A percentile compares a stretch with the other conserved stretches of the same genome.
phyloP scores from a whole-genome alignment of 352 stramenopile genomes.

The Phytophthora syringae region DNA sequence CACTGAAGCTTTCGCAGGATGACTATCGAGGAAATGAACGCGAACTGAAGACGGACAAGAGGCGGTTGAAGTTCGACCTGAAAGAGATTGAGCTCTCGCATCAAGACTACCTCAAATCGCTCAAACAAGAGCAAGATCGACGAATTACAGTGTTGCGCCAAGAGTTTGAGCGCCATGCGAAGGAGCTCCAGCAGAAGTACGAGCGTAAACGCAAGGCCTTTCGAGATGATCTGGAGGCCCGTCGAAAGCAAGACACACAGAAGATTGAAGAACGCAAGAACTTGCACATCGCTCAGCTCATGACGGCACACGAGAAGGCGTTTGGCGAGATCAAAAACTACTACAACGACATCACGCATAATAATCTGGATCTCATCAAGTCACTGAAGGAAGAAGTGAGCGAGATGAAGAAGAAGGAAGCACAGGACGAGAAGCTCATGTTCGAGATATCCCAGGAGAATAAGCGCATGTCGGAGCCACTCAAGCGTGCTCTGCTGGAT shows the following conservation, averaged over 20 bases:
- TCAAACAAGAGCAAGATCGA: conserved; percentile 94
- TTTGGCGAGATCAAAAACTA: conserved; percentile 98
- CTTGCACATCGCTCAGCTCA: conserved; percentile 91
- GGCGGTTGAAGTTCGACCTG: conserved; percentile 87
- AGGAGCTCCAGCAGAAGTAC: conserved; percentile 92
- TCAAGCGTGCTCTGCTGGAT: conserved; percentile 89
- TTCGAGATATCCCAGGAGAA: conserved; percentile 96
- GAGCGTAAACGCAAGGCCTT: conserved; percentile 84
- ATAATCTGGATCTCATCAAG: conserved; percentile 97
- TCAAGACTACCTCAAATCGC: conserved; percentile 92
- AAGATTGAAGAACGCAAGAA: conserved; percentile 94
- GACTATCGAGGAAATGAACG: conserved; percentile 88
- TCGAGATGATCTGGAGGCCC: conserved; percentile 82
- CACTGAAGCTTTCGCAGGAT: conserved; percentile 91
- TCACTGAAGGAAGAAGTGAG: conserved; percentile 94
- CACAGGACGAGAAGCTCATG: conserved; percentile 94
- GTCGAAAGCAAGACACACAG: conserved; percentile 85
- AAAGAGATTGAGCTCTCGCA: conserved; percentile 94
- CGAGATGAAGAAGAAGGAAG: conserved; percentile 96
- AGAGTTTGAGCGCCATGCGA: conserved; percentile 92
- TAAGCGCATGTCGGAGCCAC: conserved; percentile 93
- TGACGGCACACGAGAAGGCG: conserved; percentile 93
- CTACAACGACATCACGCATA: conserved; percentile 98
- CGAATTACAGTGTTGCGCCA: conserved; percentile 91
- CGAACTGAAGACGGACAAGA: conserved; percentile 91